A percentile compares a stretch with the other conserved stretches of the same genome.
Conservation (phyloP, 2,329 filamentous ascomycete species). For the Nothomitra cinnamomea region DNA sequence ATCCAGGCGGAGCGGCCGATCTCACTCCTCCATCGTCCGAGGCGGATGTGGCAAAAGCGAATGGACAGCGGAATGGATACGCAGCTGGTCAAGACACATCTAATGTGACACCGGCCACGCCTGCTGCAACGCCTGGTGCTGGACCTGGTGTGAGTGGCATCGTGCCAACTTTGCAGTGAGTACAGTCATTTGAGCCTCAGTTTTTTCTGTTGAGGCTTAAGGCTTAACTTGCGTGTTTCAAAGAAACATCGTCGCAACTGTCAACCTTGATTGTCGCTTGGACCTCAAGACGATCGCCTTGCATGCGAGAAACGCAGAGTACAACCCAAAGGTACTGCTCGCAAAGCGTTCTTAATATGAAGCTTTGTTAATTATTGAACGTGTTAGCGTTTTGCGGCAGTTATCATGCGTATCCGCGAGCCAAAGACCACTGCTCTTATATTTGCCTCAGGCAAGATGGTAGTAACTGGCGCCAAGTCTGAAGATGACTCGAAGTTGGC, state of each 20-base stretch:
- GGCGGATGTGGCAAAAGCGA: constrained; percentile 40
- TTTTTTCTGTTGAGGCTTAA: constrained; percentile 14
- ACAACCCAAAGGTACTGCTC: constrained; percentile 76
- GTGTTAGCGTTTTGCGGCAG: constrained; percentile 82
- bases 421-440: constrained; percentile 97
- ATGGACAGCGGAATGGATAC: constrained; percentile 33
- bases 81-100: constrained; percentile 35
- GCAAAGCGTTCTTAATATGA: constrained; percentile 22
- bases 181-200: constrained; percentile 35
- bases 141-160: constrained; percentile 72
- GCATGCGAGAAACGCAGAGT: constrained; percentile 95
- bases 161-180: constrained; percentile 91
- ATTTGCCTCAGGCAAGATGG: constrained; percentile 98
- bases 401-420: constrained; percentile 99
- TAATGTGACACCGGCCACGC: constrained; percentile 77
- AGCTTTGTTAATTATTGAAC: constrained; percentile 22
- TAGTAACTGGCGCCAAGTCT: constrained; percentile 93
- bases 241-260: constrained; percentile 98
- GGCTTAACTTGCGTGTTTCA: constrained; percentile 17
- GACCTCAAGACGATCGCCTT: constrained; percentile 98
- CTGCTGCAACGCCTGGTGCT: constrained; percentile 78
- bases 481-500: constrained; percentile 97
- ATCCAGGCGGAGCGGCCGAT: constrained; percentile 69
- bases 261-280: constrained; percentile 92
- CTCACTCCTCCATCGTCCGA: constrained; percentile 64